Conservation (phyloP, 495 filamentous ascomycete species). For the Tirmania nivea region DNA sequence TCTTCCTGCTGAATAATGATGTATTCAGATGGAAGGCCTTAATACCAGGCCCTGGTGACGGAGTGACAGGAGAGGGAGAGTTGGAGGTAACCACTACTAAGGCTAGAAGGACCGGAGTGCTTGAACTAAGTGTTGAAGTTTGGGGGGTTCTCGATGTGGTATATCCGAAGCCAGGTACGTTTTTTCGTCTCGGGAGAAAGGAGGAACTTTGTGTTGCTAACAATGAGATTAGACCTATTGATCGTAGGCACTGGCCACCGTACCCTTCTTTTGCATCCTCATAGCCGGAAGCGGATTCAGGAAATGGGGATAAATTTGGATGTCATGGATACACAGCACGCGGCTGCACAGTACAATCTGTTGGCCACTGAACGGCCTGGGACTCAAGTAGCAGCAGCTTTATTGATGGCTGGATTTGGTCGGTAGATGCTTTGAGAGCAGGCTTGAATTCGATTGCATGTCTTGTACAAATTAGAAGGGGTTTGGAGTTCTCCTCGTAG, state of each 20-base stretch:
- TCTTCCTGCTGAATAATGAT: conserved; percentile 63
- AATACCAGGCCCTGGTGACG: conserved; percentile 1
- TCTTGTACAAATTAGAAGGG: no score
- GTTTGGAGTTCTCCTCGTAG: no score
- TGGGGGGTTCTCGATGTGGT: conserved; percentile 60
- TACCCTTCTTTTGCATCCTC: conserved; percentile 53
- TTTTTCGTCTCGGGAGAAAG: not conserved
- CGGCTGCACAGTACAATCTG: conserved; percentile 74
- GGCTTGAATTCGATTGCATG: no score
- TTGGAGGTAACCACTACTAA: conserved; percentile 15
- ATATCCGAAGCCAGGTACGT: conserved; percentile 79
- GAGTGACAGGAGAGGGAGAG: not conserved
- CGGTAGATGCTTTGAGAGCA: not conserved
- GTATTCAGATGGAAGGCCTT: conserved; percentile 65
- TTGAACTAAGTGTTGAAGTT: conserved; percentile 46
- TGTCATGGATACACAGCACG: conserved; percentile 80
- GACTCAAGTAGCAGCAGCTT: conserved; percentile 58
- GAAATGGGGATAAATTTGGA: conserved; percentile 69
- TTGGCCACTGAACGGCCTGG: conserved; percentile 67
- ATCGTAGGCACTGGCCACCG: conserved; percentile 65
- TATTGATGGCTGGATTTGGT: conserved; percentile 31
- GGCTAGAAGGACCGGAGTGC: conserved; percentile 53
- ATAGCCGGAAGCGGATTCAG: conserved; percentile 47
- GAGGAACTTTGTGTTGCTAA: not conserved
- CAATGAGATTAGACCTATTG: conserved; percentile 44